Evolutionary conservation across 2,329 filamentous ascomycete genomes (phyloP).

Genomic region (Colletotrichum endophyticum): DNA sequence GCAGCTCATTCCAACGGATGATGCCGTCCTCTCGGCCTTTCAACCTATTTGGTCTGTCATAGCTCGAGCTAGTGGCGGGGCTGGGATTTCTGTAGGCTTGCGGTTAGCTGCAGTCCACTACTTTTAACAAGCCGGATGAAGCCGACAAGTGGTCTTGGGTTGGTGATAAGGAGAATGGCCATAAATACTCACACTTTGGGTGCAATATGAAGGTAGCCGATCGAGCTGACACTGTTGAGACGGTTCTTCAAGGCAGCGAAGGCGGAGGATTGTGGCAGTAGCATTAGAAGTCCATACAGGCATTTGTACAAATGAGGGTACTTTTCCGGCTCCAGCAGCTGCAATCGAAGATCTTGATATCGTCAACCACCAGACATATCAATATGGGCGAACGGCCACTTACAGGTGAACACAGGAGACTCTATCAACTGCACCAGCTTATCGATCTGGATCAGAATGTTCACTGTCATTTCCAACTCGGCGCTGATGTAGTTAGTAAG

Average conservation of each 20-base stretch:
- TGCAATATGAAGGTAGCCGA: slow-evolving; percentile 89
- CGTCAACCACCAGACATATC: background rate
- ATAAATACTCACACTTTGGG: slow-evolving; percentile 71
- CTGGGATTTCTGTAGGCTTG: slow-evolving; percentile 33
- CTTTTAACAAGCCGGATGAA: slow-evolving; percentile 28
- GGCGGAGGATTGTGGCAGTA: slow-evolving; percentile 95
- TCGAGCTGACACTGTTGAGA: slow-evolving; percentile 95
- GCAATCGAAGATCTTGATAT: slow-evolving; percentile 82
- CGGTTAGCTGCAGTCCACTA: slow-evolving; percentile 29
- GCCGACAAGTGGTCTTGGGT: slow-evolving; percentile 29
- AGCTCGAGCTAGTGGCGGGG: slow-evolving; percentile 58
- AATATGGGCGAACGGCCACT: slow-evolving; percentile 33
- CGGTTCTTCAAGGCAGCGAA: slow-evolving; percentile 97
- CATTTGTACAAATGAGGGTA: slow-evolving; percentile 97
- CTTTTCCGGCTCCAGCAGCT: slow-evolving; percentile 92
- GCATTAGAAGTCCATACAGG: slow-evolving; percentile 95
- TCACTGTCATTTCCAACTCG: slow-evolving; percentile 98
- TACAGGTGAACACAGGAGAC: slow-evolving; percentile 97
- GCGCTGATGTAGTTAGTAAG: slow-evolving; percentile 62
- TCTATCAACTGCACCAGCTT: slow-evolving; percentile 97
- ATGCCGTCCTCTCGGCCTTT: slow-evolving; percentile 81
- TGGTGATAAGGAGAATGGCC: slow-evolving; percentile 22
- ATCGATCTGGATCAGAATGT: slow-evolving; percentile 98
- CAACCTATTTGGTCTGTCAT: slow-evolving; percentile 78
- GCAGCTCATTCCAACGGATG: slow-evolving; percentile 89